Conservation (phyloP, 441 rosid species). For the Gossypium schwendimanii region DNA sequence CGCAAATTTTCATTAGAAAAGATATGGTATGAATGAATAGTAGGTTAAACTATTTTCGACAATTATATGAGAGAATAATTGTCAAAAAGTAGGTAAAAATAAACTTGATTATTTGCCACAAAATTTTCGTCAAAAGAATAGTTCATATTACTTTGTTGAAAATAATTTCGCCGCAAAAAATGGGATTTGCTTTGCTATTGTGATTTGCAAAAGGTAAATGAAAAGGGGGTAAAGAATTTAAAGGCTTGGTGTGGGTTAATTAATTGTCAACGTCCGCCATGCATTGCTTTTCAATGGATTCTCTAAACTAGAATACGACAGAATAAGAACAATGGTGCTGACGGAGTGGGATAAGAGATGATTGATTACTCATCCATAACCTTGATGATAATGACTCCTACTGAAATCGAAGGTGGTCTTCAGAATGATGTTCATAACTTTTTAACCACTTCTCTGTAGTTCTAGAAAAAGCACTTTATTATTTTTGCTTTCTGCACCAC, state of each 20-base stretch:
- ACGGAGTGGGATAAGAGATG: neutral
- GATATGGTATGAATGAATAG: neutral
- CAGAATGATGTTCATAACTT: neutral
- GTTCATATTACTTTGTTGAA: too few species aligned
- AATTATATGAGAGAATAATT: too few species aligned
- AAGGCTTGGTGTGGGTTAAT: neutral
- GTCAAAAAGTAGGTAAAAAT: neutral
- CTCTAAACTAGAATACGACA: neutral
- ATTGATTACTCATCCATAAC: neutral
- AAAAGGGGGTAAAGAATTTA: too few species aligned
- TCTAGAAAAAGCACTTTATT: neutral
- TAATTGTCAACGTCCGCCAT: neutral
- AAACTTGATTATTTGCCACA: neutral
- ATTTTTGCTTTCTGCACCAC: neutral
- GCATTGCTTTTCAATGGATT: neutral
- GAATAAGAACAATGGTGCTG: neutral
- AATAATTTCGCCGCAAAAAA: too few species aligned
- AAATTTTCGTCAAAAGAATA: neutral
- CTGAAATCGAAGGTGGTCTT: neutral
- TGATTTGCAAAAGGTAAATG: neutral
- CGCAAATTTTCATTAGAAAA: neutral
- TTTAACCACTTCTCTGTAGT: neutral
- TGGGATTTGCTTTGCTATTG: neutral
- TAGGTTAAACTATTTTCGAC: too few species aligned
- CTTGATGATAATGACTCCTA: neutral